Evolutionary conservation across 2,329 filamentous ascomycete genomes (phyloP).

Genomic region (Rhynchosporium secalis): DNA sequence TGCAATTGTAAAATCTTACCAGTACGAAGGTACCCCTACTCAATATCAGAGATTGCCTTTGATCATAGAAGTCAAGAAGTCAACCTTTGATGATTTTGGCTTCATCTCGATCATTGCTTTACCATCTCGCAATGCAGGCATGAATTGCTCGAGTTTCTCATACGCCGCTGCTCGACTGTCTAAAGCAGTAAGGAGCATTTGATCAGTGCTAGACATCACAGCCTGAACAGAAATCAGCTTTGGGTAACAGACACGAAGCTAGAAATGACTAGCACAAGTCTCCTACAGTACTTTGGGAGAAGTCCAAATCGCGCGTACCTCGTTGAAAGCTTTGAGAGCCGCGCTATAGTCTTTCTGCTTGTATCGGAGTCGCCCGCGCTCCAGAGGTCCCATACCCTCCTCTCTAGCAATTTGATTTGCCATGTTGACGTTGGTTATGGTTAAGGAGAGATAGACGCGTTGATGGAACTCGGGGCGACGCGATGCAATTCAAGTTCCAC

Average conservation of each 20-base stretch:
- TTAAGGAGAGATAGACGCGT: background rate
- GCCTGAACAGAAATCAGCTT: conserved; percentile 27
- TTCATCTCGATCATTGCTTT: conserved; percentile 39
- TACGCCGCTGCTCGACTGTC: conserved; percentile 41
- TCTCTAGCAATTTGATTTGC: conserved; percentile 22
- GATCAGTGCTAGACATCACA: conserved; percentile 30
- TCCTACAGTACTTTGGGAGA: background rate
- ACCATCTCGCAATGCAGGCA: conserved; percentile 37
- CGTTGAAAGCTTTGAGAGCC: conserved; percentile 34
- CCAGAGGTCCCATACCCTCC: conserved; percentile 33
- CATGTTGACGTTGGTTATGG: conserved; percentile 15
- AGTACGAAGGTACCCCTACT: conserved; percentile 40
- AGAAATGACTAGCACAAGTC: background rate
- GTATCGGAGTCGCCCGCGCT: conserved; percentile 36
- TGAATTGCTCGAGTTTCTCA: conserved; percentile 37
- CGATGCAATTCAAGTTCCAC: background rate
- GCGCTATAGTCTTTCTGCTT: conserved; percentile 35
- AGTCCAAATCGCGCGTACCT: conserved; percentile 25
- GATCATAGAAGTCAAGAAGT: background rate
- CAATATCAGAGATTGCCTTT: conserved; percentile 4
- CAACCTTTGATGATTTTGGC: conserved; percentile 37
- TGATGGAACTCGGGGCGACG: background rate
- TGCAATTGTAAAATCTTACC: conserved; percentile 39
- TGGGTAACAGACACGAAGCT: background rate
- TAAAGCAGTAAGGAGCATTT: conserved; percentile 37